Percentiles rank a stretch among this genome's conserved stretches.
Evolutionary conservation across 2,329 filamentous ascomycete species (phyloP).

Genomic region (Beauveria pseudobassiana): DNA sequence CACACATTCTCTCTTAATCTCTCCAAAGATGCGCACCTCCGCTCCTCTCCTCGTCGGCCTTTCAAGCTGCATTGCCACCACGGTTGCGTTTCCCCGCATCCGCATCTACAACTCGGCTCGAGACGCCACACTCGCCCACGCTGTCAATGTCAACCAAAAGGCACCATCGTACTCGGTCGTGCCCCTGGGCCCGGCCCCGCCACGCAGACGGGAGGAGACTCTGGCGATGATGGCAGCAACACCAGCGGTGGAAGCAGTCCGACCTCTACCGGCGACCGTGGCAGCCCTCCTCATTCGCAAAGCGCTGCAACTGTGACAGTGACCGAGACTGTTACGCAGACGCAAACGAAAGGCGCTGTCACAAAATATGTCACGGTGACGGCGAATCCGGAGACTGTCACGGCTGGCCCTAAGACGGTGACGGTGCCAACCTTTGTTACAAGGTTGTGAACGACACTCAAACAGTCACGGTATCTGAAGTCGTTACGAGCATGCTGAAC

Average conservation of each 20-base stretch:
- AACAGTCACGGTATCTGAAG: conserved; percentile 21
- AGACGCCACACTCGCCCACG: neutral
- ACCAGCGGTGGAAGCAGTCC: conserved; percentile 15
- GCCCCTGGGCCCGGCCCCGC: conserved; percentile 25
- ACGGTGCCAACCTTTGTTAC: neutral
- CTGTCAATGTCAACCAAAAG: conserved; percentile 1
- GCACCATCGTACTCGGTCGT: conserved; percentile 32
- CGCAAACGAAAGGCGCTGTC: conserved; percentile 21
- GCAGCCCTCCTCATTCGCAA: conserved; percentile 1
- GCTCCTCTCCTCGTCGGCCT: conserved; percentile 24
- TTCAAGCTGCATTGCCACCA: conserved; percentile 20
- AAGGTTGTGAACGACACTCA: conserved; percentile 12
- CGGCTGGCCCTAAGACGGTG: neutral
- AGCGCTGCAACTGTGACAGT: conserved; percentile 12
- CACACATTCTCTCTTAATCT: neutral
- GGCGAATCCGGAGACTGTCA: conserved; percentile 14
- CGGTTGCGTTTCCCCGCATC: conserved; percentile 22
- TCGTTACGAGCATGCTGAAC: neutral
- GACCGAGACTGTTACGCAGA: conserved; percentile 28
- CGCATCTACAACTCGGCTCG: conserved; percentile 13
- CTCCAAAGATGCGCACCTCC: conserved; percentile 22
- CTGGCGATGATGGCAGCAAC: conserved; percentile 16
- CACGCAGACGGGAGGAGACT: neutral
- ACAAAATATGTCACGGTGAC: conserved; percentile 21
- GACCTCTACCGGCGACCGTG: conserved; percentile 6